Evolutionary conservation across 768 basidiomycete species (phyloP), one percentile per base, ranked within the genome.

Genomic region (Russula olivacea): DNA sequence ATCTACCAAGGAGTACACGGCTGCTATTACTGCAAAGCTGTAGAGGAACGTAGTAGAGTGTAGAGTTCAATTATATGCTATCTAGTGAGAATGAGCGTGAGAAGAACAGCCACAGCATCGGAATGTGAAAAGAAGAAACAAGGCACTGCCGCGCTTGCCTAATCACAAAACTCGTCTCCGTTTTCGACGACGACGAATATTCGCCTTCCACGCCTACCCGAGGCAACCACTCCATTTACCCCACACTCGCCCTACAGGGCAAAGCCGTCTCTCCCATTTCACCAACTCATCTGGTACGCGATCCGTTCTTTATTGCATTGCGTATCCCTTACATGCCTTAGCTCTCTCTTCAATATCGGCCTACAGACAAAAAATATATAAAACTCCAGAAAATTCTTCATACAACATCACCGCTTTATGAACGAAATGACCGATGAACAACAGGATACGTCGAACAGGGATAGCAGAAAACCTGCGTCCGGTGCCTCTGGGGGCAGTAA

Each of bases 181-280:
- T 34, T 61, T 56, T 63, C 54, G 40, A 64, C 63, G 58, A 63
- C 62, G 61, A 61, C 53, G 57, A 49, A 23, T 77, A 73, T 75
- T 71, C 70, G 72, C 69, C 74, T 75, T 77, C 74, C 79, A 79
- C 79, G 80, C 80, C 80, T 79, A 73, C 71, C 68, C 77, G 69
- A 81, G 80, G 80, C 80, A 81, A 75, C 71, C 81, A 81, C 80
- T 76, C 76, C 78, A 78, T 79, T 79, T 73, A 77, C 72, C 71
- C 76, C 85, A 80, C 89, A 91, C 88, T 85, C 79, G 89, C 89
- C 89, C 89, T 78, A 81, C 89, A 88, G 88, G 89, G 89, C 88
- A 90, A 85, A 88, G 83, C 83, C 85, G 75, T 80, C 76, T 79
- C 81, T 66, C 66, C 62, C 69, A 72, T 73, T 74, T 73, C 60